Conservation (phyloP, 352 stramenopile species). For the Globisporangium parvum region DNA sequence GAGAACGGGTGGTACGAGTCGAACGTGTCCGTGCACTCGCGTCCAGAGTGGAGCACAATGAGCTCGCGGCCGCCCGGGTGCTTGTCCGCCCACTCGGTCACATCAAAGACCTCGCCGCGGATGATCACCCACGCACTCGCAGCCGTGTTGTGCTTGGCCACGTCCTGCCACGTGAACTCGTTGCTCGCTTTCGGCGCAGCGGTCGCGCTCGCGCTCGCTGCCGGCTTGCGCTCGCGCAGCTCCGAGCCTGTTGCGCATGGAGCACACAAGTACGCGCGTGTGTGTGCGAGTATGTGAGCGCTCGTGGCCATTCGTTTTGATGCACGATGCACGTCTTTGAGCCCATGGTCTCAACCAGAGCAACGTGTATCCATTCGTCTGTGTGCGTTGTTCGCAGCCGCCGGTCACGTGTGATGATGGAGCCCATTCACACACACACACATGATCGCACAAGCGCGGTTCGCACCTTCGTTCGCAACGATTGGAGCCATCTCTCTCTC, state of each 20-base stretch:
- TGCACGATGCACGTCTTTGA: not conserved
- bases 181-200: constrained; percentile 15
- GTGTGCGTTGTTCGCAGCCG: no score
- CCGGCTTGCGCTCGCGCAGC: constrained; percentile 54
- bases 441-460: no score
- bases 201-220: constrained; percentile 5
- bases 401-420: no score
- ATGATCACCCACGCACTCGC: constrained; percentile 96
- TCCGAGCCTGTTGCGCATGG: constrained; percentile 4
- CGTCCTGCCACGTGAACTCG: constrained; percentile 91
- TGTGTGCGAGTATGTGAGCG: not conserved
- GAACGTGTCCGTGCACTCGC: constrained; percentile 87
- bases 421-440: no score
- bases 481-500: constrained; percentile 10
- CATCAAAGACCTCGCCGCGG: constrained; percentile 91
- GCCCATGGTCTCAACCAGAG: not conserved
- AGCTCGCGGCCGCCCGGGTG: constrained; percentile 81
- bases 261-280: not conserved
- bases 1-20: constrained; percentile 90
- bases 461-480: constrained; percentile 6
- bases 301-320: not conserved
- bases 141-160: constrained; percentile 93
- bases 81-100: constrained; percentile 84
- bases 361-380: not conserved
- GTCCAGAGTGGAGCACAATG: constrained; percentile 70